Evolutionary conservation across 225 moss, liverwort and hornwort species (phyloP).

Genomic region (Straminergon stramineum): DNA sequence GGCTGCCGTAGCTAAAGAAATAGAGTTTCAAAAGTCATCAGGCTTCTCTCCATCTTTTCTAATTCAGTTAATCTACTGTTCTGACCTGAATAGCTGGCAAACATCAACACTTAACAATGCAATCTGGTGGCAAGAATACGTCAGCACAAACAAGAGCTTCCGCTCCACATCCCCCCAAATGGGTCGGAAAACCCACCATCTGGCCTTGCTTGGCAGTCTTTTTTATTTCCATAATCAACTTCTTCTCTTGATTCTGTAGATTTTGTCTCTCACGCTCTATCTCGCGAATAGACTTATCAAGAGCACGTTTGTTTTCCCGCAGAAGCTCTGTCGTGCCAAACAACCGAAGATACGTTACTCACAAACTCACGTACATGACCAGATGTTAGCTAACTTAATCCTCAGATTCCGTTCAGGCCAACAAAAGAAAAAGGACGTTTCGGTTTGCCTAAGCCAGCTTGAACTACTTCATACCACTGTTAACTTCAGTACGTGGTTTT

Average conservation of each 20-base stretch:
- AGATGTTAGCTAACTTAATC: not conserved
- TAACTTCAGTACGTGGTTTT: not conserved
- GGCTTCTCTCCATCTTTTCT: not conserved
- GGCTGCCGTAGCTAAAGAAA: not conserved
- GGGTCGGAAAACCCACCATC: slow-evolving; percentile 54
- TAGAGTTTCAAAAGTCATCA: not conserved
- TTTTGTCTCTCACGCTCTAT: slow-evolving; percentile 88
- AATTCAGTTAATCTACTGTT: not conserved
- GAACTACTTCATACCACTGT: not conserved
- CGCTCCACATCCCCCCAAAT: not conserved
- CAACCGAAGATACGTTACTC: not conserved
- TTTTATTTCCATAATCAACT: slow-evolving; percentile 88
- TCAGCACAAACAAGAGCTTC: not conserved
- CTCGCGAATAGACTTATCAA: slow-evolving; percentile 89
- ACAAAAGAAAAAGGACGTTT: not conserved
- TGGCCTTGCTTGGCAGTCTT: slow-evolving; percentile 99
- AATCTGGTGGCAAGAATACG: not conserved
- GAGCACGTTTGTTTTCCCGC: slow-evolving; percentile 90
- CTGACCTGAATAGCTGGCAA: not conserved
- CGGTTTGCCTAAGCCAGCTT: not conserved
- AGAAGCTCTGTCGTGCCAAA: slow-evolving; percentile 46
- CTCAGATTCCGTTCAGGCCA: not conserved
- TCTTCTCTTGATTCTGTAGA: slow-evolving; percentile 93
- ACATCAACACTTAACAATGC: not conserved
- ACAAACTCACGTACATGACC: not conserved